Conservation (phyloP, 768 basidiomycete species). For the Polyporus arcularius region DNA sequence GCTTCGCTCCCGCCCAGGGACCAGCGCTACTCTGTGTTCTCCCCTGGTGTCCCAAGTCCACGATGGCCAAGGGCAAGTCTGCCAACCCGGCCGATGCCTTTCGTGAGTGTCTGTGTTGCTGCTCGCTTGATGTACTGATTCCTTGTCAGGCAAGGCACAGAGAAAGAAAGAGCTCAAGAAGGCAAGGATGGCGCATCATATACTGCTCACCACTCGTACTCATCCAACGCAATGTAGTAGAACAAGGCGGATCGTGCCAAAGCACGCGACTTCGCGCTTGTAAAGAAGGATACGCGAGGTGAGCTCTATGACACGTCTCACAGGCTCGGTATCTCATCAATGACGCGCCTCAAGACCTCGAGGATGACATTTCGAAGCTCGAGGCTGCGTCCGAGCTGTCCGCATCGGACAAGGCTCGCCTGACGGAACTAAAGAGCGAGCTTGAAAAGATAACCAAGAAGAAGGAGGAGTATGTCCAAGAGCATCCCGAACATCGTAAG, state of each 20-base stretch:
- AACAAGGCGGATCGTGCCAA: conserved; percentile 87
- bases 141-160: conserved; percentile 78
- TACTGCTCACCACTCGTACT: neutral
- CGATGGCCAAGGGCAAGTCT: conserved; percentile 84
- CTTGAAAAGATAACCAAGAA: conserved; percentile 78
- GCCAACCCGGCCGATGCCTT: conserved; percentile 94
- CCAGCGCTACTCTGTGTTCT: no score
- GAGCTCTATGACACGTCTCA: conserved; percentile 15
- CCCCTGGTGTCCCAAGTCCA: neutral
- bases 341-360: conserved; percentile 56
- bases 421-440: conserved; percentile 74
- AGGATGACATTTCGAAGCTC: conserved; percentile 75
- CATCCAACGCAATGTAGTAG: conserved; percentile 54
- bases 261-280: conserved; percentile 82
- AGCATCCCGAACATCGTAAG: conserved; percentile 90
- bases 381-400: conserved; percentile 48
- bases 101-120: conserved; percentile 50
- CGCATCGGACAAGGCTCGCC: conserved; percentile 60
- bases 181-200: conserved; percentile 43
- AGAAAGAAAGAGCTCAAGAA: conserved; percentile 96
- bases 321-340: neutral
- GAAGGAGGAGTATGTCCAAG: conserved; percentile 89
- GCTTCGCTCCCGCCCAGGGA: conserved; percentile 25
- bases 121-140: neutral
- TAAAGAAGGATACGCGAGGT: conserved; percentile 94